A percentile compares a stretch with the other conserved stretches of the same genome.
Conservation (phyloP, 2,329 filamentous ascomycete genomes). For the Ophiocordyceps camponoti-floridani region DNA sequence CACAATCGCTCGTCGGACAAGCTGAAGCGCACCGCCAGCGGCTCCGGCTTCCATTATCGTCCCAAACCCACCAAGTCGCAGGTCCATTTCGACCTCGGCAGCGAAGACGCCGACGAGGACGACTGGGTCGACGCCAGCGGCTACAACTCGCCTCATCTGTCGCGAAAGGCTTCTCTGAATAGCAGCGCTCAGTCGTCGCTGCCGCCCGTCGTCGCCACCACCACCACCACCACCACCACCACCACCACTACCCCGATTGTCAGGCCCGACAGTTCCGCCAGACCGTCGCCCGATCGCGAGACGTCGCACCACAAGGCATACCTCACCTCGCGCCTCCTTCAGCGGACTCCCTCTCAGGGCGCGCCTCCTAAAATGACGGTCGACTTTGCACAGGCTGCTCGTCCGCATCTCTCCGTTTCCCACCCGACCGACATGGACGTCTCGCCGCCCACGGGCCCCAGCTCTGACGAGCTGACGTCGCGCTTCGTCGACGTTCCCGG, state of each 20-base stretch:
- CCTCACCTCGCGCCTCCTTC: slow-evolving; percentile 48
- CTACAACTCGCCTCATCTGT: slow-evolving; percentile 39
- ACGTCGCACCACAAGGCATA: slow-evolving; percentile 40
- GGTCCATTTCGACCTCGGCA: slow-evolving; percentile 47
- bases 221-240: slow-evolving; percentile 8
- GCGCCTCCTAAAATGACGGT: slow-evolving; percentile 48
- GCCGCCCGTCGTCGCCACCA: slow-evolving; percentile 16
- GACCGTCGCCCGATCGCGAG: slow-evolving; percentile 18
- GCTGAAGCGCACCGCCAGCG: slow-evolving; percentile 34
- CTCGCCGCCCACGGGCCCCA: slow-evolving; percentile 12
- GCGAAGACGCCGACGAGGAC: slow-evolving; percentile 24
- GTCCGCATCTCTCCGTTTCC: slow-evolving; percentile 17
- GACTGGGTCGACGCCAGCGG: slow-evolving; percentile 52
- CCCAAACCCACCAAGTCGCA: slow-evolving; percentile 24
- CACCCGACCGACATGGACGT: slow-evolving; percentile 10
- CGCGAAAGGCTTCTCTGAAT: slow-evolving; percentile 27
- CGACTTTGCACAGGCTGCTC: slow-evolving; percentile 25
- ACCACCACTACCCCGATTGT: slow-evolving; percentile 9
- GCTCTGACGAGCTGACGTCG: slow-evolving; percentile 34
- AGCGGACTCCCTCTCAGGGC: slow-evolving; percentile 42
- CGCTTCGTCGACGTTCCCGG: slow-evolving; percentile 37
- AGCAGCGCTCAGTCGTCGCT: slow-evolving; percentile 30
- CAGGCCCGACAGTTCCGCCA: slow-evolving; percentile 3
- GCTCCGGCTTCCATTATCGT: slow-evolving; percentile 26
- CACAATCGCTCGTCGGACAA: slow-evolving; percentile 30